phyloP scores from a whole-genome alignment of 73 alveolate species.

The Paramecium pentaurelia region DNA sequence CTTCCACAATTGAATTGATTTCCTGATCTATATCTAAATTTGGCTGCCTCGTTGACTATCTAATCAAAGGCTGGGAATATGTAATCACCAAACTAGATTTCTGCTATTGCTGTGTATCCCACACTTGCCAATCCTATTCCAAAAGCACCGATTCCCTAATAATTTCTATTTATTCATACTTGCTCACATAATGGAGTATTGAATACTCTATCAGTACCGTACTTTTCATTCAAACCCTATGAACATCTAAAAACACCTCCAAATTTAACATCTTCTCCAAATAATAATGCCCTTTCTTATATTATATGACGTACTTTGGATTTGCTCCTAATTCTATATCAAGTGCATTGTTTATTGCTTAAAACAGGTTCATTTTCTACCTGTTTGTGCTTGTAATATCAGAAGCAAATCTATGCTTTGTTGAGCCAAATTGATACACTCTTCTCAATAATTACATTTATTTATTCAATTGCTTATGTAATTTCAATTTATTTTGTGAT shows the following conservation, averaged over 20 bases:
- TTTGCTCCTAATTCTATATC: slow-evolving; percentile 76
- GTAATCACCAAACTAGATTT: slow-evolving; percentile 93
- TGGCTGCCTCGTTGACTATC: slow-evolving; percentile 94
- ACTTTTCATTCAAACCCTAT: slow-evolving; percentile 83
- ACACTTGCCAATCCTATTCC: slow-evolving; percentile 90
- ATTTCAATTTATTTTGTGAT: neutral
- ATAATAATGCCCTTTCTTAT: slow-evolving; percentile 45
- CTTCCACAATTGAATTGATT: slow-evolving; percentile 77
- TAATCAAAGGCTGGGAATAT: slow-evolving; percentile 96
- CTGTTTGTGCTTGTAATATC: slow-evolving; percentile 26
- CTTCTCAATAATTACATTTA: neutral
- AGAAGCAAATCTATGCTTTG: slow-evolving; percentile 50
- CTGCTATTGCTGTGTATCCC: slow-evolving; percentile 94
- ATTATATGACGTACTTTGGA: slow-evolving; percentile 46
- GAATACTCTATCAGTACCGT: slow-evolving; percentile 88
- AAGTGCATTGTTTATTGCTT: slow-evolving; percentile 76
- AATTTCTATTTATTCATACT: neutral
- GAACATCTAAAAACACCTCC: slow-evolving; percentile 96
- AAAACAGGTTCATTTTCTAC: slow-evolving; percentile 68
- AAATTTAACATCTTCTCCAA: slow-evolving; percentile 96
- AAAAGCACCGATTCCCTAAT: slow-evolving; percentile 89
- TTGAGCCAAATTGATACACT: slow-evolving; percentile 6
- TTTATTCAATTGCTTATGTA: neutral
- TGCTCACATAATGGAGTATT: slow-evolving; percentile 90
- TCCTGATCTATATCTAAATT: slow-evolving; percentile 83